Conservation (phyloP, 2,329 filamentous ascomycete species). For the Fusarium sp. region DNA sequence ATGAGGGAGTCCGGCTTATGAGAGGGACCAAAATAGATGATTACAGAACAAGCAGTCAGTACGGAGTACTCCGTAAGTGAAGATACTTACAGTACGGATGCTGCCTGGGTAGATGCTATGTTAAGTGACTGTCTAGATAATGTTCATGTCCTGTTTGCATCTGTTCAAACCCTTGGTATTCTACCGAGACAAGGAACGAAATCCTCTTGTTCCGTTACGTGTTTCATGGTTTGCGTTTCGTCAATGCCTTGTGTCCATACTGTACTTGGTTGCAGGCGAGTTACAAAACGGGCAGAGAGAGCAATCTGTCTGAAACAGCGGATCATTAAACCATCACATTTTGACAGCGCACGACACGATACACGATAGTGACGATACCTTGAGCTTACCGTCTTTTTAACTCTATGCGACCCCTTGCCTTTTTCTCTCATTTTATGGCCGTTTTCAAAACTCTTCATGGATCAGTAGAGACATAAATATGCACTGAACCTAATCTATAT, state of each 20-base stretch:
- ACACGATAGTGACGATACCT: not conserved
- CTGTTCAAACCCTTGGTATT: not conserved
- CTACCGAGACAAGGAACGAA: slow-evolving; percentile 17
- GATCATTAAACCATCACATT: slow-evolving; percentile 25
- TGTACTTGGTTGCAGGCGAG: not conserved
- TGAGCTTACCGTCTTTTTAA: slow-evolving; percentile 32
- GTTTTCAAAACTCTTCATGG: not conserved
- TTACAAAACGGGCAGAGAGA: not conserved
- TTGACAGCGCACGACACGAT: slow-evolving; percentile 4
- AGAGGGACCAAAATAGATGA: slow-evolving; percentile 21
- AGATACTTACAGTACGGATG: no score
- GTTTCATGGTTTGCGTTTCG: slow-evolving; percentile 47
- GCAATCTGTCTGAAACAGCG: slow-evolving; percentile 48
- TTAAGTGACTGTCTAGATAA: slow-evolving; percentile 4
- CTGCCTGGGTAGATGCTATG: not conserved
- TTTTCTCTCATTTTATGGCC: not conserved
- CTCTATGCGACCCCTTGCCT: slow-evolving; percentile 19
- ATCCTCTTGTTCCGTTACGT: slow-evolving; percentile 31
- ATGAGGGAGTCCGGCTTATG: slow-evolving; percentile 17
- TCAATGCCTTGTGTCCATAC: slow-evolving; percentile 34
- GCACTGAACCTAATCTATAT: slow-evolving; percentile 33
- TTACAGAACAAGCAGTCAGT: not conserved
- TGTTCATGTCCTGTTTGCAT: slow-evolving; percentile 2
- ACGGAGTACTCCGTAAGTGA: not conserved
- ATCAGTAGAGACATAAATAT: slow-evolving; percentile 23